These are phyloP conservation scores for Naegleria fowleri DNA, from an alignment of 208 protist species.

Conservation along the genomic window DNA sequence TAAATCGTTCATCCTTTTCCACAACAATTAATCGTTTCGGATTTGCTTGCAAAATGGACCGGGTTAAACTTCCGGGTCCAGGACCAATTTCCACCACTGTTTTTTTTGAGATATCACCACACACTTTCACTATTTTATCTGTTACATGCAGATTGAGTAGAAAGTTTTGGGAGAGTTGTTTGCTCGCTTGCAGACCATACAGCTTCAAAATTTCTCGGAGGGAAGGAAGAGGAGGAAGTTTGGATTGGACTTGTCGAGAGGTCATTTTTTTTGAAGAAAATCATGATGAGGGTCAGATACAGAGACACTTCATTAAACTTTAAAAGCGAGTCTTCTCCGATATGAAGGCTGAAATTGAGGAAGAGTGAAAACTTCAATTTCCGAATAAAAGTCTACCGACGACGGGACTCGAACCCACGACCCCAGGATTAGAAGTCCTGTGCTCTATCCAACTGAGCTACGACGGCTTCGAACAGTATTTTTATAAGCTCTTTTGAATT, in stretches of 20 bases:
- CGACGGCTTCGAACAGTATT: no score
- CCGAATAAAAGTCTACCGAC: no score
- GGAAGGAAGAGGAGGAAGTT: not conserved
- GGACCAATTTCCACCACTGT: not conserved
- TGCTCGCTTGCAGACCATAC: not conserved
- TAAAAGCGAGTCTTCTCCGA: no score
- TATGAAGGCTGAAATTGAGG: no score
- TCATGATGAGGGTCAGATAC: not conserved
- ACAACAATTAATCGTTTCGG: not conserved
- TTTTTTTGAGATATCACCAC: not conserved
- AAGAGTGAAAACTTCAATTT: no score
- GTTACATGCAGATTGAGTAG: not conserved
- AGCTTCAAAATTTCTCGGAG: slow-evolving; percentile 16
- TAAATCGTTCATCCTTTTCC: slow-evolving; percentile 27
- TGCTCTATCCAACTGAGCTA: no score
- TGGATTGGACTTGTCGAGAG: not conserved
- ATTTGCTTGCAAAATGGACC: not conserved
- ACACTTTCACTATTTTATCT: not conserved
- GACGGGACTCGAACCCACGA: no score
- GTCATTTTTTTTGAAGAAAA: not conserved
- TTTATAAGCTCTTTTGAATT: no score
- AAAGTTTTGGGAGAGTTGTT: slow-evolving; percentile 30
- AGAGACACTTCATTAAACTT: no score
- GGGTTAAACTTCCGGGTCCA: not conserved
- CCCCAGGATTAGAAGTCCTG: no score